These are phyloP conservation scores for Xylariales sp. DNA, from an alignment of 2,329 filamentous ascomycete genomes.

Conservation along the genomic window DNA sequence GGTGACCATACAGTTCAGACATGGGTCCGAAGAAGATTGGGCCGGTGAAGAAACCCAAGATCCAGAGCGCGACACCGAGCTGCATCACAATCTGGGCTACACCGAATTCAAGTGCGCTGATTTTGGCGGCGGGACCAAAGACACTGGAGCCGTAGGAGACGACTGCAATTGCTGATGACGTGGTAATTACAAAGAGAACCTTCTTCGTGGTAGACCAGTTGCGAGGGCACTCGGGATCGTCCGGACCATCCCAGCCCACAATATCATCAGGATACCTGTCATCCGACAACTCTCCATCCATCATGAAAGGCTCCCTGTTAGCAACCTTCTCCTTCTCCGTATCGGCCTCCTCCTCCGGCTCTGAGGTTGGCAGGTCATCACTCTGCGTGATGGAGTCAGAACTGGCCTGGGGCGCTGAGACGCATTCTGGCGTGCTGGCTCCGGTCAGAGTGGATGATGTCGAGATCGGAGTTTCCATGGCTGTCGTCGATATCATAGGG, in stretches of 20 bases:
- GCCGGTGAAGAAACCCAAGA: constrained; percentile 10
- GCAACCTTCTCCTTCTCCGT: too few species aligned
- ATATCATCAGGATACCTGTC: constrained; percentile 3
- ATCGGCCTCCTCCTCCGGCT: too few species aligned
- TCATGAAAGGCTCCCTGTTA: too few species aligned
- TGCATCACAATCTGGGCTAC: constrained; percentile 12
- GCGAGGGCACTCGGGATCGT: constrained; percentile 12
- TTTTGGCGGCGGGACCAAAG: constrained; percentile 11
- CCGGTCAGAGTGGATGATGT: too few species aligned
- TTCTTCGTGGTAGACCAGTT: constrained; percentile 12
- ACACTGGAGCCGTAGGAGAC: constrained; percentile 15
- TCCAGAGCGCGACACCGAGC: constrained; percentile 12
- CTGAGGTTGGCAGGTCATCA: too few species aligned
- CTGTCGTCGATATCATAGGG: too few species aligned
- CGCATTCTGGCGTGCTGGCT: not conserved
- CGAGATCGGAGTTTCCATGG: too few species aligned
- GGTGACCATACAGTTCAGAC: constrained; percentile 11
- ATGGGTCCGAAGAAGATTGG: constrained; percentile 13
- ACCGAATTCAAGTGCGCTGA: constrained; percentile 9
- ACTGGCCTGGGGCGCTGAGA: not conserved
- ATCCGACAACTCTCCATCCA: not conserved
- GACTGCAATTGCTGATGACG: constrained; percentile 9
- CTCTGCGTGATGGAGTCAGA: not conserved
- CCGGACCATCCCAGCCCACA: constrained; percentile 13
- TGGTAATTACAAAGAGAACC: constrained; percentile 11